phyloP scores from a whole-genome alignment of 2,329 filamentous ascomycete species.

The Neofusicoccum sp. region DNA sequence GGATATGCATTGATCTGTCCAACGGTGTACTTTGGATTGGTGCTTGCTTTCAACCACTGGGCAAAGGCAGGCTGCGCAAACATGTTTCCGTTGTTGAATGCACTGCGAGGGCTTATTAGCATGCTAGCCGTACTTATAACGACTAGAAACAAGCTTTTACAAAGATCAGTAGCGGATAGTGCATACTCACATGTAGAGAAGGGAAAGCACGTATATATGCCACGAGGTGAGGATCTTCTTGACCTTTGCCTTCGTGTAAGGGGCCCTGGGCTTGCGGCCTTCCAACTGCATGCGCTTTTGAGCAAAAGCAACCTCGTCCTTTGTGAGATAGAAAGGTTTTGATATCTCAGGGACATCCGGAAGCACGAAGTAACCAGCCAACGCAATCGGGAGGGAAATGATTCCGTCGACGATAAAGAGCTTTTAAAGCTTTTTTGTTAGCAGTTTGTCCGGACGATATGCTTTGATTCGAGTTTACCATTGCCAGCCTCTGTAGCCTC shows the following conservation, averaged over 20 bases:
- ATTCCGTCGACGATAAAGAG: conserved; percentile 55
- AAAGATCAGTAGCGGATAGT: background rate
- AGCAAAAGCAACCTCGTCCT: conserved; percentile 46
- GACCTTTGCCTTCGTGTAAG: conserved; percentile 53
- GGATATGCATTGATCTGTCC: conserved; percentile 58
- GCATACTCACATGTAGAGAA: conserved; percentile 54
- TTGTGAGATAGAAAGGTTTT: conserved; percentile 48
- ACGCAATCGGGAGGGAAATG: conserved; percentile 53
- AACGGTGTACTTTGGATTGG: conserved; percentile 44
- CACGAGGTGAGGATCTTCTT: conserved; percentile 62
- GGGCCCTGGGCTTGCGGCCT: conserved; percentile 44
- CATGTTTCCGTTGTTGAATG: conserved; percentile 60
- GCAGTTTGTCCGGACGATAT: background rate
- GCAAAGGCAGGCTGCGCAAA: conserved; percentile 56
- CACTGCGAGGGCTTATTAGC: conserved; percentile 25
- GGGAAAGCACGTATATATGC: conserved; percentile 61
- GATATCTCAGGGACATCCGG: conserved; percentile 54
- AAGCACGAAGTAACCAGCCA: conserved; percentile 49
- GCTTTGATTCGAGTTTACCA: conserved; percentile 29
- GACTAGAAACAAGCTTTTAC: no score
- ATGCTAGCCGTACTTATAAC: no score
- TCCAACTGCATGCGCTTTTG: conserved; percentile 52
- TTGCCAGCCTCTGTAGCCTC: conserved; percentile 55
- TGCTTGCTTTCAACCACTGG: conserved; percentile 41
- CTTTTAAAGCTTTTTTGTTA: background rate